Evolutionary conservation across 176 grass and related monocot species (phyloP).

Genomic region (Coix lacrymajobi): DNA sequence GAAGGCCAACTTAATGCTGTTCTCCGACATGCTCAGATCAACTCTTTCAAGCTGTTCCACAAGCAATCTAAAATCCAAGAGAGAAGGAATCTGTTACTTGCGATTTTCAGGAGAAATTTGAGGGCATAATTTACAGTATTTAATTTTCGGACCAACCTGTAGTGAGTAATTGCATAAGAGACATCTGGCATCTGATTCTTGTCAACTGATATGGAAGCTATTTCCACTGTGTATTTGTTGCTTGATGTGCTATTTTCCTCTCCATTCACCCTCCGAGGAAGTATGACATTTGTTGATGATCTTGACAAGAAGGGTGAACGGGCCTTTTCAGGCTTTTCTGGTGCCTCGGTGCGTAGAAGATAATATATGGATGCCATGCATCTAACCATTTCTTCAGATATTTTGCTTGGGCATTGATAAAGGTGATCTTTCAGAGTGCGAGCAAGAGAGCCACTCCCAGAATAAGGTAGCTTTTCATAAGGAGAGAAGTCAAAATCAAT

Average conservation of each 20-base stretch:
- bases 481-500: slow-evolving; percentile 25
- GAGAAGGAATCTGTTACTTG: neutral
- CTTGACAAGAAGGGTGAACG: slow-evolving; percentile 71
- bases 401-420: slow-evolving; percentile 90
- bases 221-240: slow-evolving; percentile 49
- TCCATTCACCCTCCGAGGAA: slow-evolving; percentile 45
- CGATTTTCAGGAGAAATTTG: neutral
- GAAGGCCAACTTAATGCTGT: slow-evolving; percentile 71
- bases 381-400: slow-evolving; percentile 98
- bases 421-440: slow-evolving; percentile 91
- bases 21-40: slow-evolving; percentile 63
- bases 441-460: slow-evolving; percentile 49
- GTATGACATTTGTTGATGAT: slow-evolving; percentile 67
- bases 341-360: slow-evolving; percentile 44
- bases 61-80: slow-evolving; percentile 56
- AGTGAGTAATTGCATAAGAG: slow-evolving; percentile 66
- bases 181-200: slow-evolving; percentile 61
- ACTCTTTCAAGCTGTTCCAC: slow-evolving; percentile 96
- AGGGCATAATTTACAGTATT: neutral
- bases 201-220: slow-evolving; percentile 55
- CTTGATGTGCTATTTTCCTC: slow-evolving; percentile 45
- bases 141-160: slow-evolving; percentile 52
- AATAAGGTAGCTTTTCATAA: slow-evolving; percentile 64
- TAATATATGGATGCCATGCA: slow-evolving; percentile 89
- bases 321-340: slow-evolving; percentile 50